Conservation (phyloP, 176 grass and related monocot species). For the Pharus latifolius region DNA sequence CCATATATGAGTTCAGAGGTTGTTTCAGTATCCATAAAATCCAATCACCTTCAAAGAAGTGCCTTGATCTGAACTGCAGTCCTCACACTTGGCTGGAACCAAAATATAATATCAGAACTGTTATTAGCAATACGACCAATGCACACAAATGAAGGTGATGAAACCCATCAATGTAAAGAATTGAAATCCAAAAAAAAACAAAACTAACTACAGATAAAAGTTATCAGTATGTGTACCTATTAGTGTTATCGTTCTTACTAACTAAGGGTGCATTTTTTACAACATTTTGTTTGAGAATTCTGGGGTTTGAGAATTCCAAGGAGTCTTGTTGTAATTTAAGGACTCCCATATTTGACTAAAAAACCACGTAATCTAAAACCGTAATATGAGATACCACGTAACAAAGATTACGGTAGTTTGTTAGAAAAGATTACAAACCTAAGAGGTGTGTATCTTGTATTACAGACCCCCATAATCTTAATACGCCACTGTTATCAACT, state of each 20-base stretch:
- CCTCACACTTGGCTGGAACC: not conserved
- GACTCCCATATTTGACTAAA: no score
- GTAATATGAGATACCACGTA: not conserved
- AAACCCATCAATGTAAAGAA: not conserved
- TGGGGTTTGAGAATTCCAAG: no score
- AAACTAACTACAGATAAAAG: not conserved
- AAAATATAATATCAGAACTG: not conserved
- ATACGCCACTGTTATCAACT: no score
- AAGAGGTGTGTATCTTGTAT: no score
- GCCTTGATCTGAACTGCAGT: not conserved
- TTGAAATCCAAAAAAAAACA: not conserved
- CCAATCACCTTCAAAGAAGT: not conserved
- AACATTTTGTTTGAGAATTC: no score
- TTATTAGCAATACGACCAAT: not conserved
- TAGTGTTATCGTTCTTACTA: not conserved
- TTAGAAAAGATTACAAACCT: no score
- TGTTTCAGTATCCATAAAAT: slow-evolving; percentile 43
- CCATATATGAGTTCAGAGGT: slow-evolving; percentile 47
- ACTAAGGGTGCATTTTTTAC: no score
- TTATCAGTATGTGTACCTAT: not conserved
- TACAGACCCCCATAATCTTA: no score
- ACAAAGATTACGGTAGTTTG: no score
- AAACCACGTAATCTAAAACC: no score
- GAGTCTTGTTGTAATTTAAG: no score
- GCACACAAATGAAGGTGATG: not conserved